Evolutionary conservation across 805 yeast genomes (phyloP).

Genomic region (Ogataea philodendri): DNA sequence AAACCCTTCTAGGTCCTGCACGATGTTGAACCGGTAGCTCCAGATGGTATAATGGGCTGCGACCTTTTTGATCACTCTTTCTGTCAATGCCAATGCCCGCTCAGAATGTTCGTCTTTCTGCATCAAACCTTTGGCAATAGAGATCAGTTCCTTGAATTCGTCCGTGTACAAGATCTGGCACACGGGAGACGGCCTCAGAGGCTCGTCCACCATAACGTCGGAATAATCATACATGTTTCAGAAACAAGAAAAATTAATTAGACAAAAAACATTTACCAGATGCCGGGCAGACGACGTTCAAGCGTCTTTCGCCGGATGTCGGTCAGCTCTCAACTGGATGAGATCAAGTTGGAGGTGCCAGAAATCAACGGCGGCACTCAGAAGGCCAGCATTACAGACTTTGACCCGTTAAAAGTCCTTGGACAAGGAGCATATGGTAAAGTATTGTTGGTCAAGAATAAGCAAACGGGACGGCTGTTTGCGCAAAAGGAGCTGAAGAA

Average conservation of each 20-base stretch:
- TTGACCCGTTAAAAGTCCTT: conserved; percentile 65
- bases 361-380: conserved; percentile 13
- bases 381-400: conserved; percentile 45
- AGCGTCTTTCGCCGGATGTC: conserved; percentile 32
- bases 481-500: conserved; percentile 85
- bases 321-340: conserved; percentile 18
- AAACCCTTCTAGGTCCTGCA: conserved; percentile 36
- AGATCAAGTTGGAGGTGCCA: conserved; percentile 9
- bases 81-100: conserved; percentile 69
- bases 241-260: conserved; percentile 1
- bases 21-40: conserved; percentile 63
- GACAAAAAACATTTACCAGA: conserved; percentile 1
- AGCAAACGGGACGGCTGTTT: conserved; percentile 55
- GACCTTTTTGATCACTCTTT: conserved; percentile 57
- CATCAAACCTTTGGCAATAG: conserved; percentile 59
- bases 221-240: conserved; percentile 16
- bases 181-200: conserved; percentile 28
- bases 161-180: conserved; percentile 71
- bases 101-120: conserved; percentile 58
- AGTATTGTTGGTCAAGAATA: conserved; percentile 69
- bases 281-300: conserved; percentile 25
- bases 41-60: conserved; percentile 94
- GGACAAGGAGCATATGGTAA: conserved; percentile 90
- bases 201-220: conserved; percentile 14
- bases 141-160: conserved; percentile 64